A percentile compares a stretch with the other conserved stretches of the same genome.
These are phyloP conservation scores for Picea mariana DNA, from an alignment of 83 land plant species.

Conservation along the genomic window DNA sequence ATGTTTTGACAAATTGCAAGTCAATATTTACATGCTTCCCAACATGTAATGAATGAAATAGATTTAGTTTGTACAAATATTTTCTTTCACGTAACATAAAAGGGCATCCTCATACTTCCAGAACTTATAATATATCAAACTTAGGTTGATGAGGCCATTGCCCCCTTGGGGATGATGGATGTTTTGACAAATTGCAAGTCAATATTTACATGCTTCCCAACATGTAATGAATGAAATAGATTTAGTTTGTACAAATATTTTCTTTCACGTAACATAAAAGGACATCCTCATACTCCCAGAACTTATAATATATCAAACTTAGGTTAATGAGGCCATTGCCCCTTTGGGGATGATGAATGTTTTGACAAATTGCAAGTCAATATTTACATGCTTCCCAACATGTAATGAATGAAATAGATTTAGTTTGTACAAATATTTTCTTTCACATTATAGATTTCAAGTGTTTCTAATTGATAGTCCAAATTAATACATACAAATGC, in stretches of 20 bases:
- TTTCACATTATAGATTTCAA: too few relatives aligned
- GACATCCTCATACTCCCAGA: conserved; percentile 80
- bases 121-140: conserved; percentile 66
- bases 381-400: conserved; percentile 18
- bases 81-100: conserved; percentile 32
- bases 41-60: too few relatives aligned
- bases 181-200: conserved; percentile 81
- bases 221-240: too few relatives aligned
- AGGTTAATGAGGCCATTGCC: conserved; percentile 93
- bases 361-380: conserved; percentile 82
- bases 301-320: conserved; percentile 73
- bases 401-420: too few relatives aligned
- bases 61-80: too few relatives aligned
- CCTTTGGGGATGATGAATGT: conserved; percentile 80
- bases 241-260: too few relatives aligned
- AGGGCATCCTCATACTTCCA: conserved; percentile 82
- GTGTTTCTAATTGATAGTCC: too few relatives aligned
- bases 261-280: conserved; percentile 36
- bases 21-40: conserved; percentile 41
- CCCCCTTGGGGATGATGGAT: conserved; percentile 89
- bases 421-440: too few relatives aligned
- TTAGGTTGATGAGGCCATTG: conserved; percentile 91
- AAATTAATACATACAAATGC: too few relatives aligned
- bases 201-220: conserved; percentile 20
- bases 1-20: conserved; percentile 76